Base-by-base conservation (phyloP, 1,139 yeast genomes). In the Geotrichum australiense region DNA sequence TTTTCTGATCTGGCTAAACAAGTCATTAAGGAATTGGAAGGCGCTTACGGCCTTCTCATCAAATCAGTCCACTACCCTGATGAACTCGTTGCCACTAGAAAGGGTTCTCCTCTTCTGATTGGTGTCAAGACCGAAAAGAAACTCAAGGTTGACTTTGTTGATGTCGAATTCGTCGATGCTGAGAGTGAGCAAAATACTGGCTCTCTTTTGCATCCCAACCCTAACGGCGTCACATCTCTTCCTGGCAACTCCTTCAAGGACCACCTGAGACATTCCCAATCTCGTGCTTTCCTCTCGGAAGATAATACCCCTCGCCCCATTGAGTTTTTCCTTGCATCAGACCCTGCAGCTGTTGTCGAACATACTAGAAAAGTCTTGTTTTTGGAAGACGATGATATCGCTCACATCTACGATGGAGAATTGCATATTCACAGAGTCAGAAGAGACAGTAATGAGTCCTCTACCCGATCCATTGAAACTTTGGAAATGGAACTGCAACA, bases 301-400 rank as follows among this genome's bases (percentile, higher is more conserved):
- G 96, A 86, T 57, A 95, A 94, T 43, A 70, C 79, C 49, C 96
- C 96, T 52, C 80, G 80, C 70, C 96, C 98, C 40, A 86, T 91
- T 39, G 98, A 93, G 68, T 91, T 89, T 65, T 93, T 87, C 69
- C 73, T 93, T 52, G 89, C 97, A 18, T 87, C 97, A 24, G 99
- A 93, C 66, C 96, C 98, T 30, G 85, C 98, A 21, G 89, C 98
- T n/a, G 96, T 93, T 43, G 74, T 93, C 47, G 93, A 89, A 67
- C 96, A 93, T 69, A 93, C 99, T 57, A 89, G 89, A 69, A 91
- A 91, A 68, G 98, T 93, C 29, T 74, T 93, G 56, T 91, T 84
- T 67, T 74, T 93, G 59, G 97, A 91, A 70, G 99, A 93, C 65
- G 96, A 93, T 60, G 99, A 93, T 66, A 87, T 93, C 63, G 99